Evolutionary conservation across 164 flowering plant genomes (phyloP), one percentile per base, ranked within the genome.

Genomic region (Vitis rotundifolia): DNA sequence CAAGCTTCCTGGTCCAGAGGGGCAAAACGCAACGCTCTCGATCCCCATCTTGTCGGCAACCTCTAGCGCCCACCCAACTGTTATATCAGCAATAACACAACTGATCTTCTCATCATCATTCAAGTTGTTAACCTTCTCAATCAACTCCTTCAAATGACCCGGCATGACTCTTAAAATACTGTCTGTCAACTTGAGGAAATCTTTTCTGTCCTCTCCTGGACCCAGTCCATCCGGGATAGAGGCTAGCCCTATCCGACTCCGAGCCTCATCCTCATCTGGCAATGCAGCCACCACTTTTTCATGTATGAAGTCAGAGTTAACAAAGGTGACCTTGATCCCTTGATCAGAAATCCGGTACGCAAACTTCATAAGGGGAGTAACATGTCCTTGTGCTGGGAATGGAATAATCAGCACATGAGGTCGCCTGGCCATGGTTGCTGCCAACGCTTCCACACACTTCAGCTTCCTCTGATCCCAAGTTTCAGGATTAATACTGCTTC

Each of bases 1-100:
- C 64, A 72, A 22, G 2, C 15, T 9, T 44, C 67, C 77, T 0
- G 52, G 59, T 0, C 75, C 53, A 18, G 70, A 48, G 1, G 82
- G 63, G 28, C 56, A 67, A 44, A 75, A 76, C 5, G 71, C 49
- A 0, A 68, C 80, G 13, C 50, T 29, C 68, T 18, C 54, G 8
- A 77, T 53, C 51, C 78, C 76, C 61, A 83, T 49, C 66, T 73
- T 74, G 61, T 64, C 63, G 0, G 79, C 80, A 16, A 73, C 68
- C 16, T 73, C 68, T 53, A 71, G 37, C 10, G 77, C 66, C 44
- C 44, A 31, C 75, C 77, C 68, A 14, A 71, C 11, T 11, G 9
- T 3, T 19, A 9, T 65, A 61, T 80, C 83, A 56, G 80, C 80
- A 3, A 80, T 70, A 8, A 83, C 64, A 64, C 79, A 80, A 10